Percentiles rank a stretch among this genome's conserved stretches.
Evolutionary conservation across 2,329 filamentous ascomycete species (phyloP).

Genomic region (Bipolaris oryzae): DNA sequence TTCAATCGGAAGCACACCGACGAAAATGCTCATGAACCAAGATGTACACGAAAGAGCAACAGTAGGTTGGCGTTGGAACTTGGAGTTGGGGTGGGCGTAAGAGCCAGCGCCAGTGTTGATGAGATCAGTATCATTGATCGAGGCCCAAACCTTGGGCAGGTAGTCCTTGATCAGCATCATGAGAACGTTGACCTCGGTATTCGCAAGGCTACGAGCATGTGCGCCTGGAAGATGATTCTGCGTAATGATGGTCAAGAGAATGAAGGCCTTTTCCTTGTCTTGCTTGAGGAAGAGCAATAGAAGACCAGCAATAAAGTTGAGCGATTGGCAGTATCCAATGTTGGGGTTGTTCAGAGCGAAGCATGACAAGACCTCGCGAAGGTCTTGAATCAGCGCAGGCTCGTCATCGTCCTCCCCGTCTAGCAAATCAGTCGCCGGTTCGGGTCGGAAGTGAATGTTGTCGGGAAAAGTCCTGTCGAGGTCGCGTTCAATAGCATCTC

Average conservation of each 20-base stretch:
- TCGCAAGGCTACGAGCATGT: conserved; percentile 87
- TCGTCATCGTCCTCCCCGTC: conserved; percentile 57
- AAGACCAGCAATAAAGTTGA: conserved; percentile 92
- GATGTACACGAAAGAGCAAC: conserved; percentile 92
- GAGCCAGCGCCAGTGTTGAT: conserved; percentile 45
- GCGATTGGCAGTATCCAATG: conserved; percentile 93
- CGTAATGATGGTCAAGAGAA: conserved; percentile 92
- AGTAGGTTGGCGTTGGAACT: conserved; percentile 70
- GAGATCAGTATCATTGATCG: conserved; percentile 78
- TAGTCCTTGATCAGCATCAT: conserved; percentile 85
- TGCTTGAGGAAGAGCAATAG: conserved; percentile 80
- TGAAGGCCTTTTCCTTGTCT: conserved; percentile 90
- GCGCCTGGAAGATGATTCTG: conserved; percentile 87
- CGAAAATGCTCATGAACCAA: conserved; percentile 98
- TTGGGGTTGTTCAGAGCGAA: conserved; percentile 90
- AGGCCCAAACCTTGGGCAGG: conserved; percentile 83
- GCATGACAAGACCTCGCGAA: conserved; percentile 84
- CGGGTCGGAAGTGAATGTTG: conserved; percentile 85
- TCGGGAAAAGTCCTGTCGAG: conserved; percentile 94
- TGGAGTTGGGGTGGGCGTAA: conserved; percentile 42
- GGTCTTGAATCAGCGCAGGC: conserved; percentile 77
- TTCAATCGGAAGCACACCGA: conserved; percentile 90
- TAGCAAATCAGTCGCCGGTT: conserved; percentile 42
- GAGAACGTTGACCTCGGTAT: conserved; percentile 90
- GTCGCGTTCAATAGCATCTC: conserved; percentile 91